Evolutionary conservation across 306 rosid species (phyloP).

Genomic region (Pachyrhizus erosus): DNA sequence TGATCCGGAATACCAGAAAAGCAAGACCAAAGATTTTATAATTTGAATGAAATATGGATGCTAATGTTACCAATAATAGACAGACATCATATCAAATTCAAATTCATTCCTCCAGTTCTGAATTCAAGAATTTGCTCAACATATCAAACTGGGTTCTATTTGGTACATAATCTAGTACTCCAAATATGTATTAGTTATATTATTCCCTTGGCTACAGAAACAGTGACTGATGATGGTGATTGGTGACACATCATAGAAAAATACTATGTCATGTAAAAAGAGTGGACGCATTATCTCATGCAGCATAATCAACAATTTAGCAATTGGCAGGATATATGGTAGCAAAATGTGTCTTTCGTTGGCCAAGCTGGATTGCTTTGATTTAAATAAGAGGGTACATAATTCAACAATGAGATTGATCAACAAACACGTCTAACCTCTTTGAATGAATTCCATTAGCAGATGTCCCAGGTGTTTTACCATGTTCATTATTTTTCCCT

Average conservation of each 20-base stretch:
- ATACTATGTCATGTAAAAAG: conserved; percentile 3
- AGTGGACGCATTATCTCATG: not conserved
- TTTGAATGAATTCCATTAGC: conserved; percentile 86
- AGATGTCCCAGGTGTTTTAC: conserved; percentile 79
- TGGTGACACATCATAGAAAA: conserved; percentile 7
- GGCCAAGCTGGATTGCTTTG: not conserved
- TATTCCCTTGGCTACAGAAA: conserved; percentile 6
- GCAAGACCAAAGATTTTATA: not conserved
- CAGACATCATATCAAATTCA: not conserved
- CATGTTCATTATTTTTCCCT: conserved; percentile 81
- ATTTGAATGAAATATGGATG: conserved; percentile 15
- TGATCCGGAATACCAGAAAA: conserved; percentile 11
- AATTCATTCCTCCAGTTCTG: not conserved
- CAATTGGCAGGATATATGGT: conserved; percentile 1
- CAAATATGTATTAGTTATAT: not conserved
- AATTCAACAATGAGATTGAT: conserved; percentile 32
- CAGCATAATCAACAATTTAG: not conserved
- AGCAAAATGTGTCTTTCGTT: not conserved
- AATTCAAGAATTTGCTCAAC: conserved; percentile 8
- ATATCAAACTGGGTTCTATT: conserved; percentile 5
- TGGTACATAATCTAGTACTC: conserved; percentile 8
- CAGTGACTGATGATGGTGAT: not conserved
- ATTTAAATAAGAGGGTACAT: conserved; percentile 26
- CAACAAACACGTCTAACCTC: conserved; percentile 64
- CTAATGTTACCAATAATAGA: conserved; percentile 3